These are phyloP conservation scores for Davidsoniella australis DNA, from an alignment of 2,329 filamentous ascomycete genomes.

Conservation along the genomic window DNA sequence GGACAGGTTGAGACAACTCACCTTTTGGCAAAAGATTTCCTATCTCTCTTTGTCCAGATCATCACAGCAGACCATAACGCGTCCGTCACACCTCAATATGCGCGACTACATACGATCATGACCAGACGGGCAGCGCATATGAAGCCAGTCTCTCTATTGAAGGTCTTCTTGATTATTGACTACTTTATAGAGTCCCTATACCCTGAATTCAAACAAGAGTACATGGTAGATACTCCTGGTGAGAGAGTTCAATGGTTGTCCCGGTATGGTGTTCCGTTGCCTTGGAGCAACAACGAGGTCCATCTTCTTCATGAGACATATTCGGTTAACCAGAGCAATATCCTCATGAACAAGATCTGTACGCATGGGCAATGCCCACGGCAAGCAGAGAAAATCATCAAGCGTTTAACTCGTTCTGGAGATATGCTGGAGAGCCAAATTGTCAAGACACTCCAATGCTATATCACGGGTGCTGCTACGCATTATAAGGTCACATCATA, in stretches of 20 bases:
- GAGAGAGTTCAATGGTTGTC: constrained; percentile 23
- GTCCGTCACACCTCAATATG: constrained; percentile 37
- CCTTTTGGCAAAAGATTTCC: constrained; percentile 43
- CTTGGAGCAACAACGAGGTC: constrained; percentile 30
- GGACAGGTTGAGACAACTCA: constrained; percentile 39
- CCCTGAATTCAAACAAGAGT: constrained; percentile 20
- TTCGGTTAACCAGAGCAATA: constrained; percentile 22
- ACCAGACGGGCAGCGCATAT: constrained; percentile 26
- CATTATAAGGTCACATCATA: constrained; percentile 33
- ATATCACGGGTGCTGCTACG: constrained; percentile 34
- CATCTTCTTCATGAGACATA: constrained; percentile 28
- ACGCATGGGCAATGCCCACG: constrained; percentile 38
- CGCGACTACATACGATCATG: constrained; percentile 34
- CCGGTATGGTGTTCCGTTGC: constrained; percentile 21
- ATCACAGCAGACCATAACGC: constrained; percentile 40
- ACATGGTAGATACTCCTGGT: constrained; percentile 23
- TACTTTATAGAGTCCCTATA: constrained; percentile 28
- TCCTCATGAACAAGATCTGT: constrained; percentile 52
- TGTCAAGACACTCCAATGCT: constrained; percentile 33
- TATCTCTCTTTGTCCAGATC: constrained; percentile 40
- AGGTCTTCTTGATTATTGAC: constrained; percentile 15
- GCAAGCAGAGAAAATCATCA: constrained; percentile 38
- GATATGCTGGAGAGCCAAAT: constrained; percentile 34
- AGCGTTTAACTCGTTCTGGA: constrained; percentile 36
- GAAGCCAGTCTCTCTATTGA: not conserved